Conservation (phyloP, 78 protist species). For the Dictyostelium discoideum region dicty_2.7 NC_007088.5:3884001-3884500, state of each 20-base stretch:
- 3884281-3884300: slow-evolving; percentile 11
- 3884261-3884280: too few relatives aligned
- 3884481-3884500: slow-evolving; percentile 92
- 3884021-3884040: not conserved
- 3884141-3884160: slow-evolving; percentile 84
- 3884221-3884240: slow-evolving; percentile 93
- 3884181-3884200: slow-evolving; percentile 80
- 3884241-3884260: slow-evolving; percentile 61
- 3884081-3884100: slow-evolving; percentile 88
- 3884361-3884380: slow-evolving; percentile 95
- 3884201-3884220: slow-evolving; percentile 71
- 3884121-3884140: slow-evolving; percentile 16
- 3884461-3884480: slow-evolving; percentile 60
- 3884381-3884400: slow-evolving; percentile 95
- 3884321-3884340: slow-evolving; percentile 92
- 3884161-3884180: slow-evolving; percentile 90
- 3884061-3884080: slow-evolving; percentile 89
- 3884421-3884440: slow-evolving; percentile 80
- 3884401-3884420: slow-evolving; percentile 95
- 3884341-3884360: slow-evolving; percentile 91
- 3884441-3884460: slow-evolving; percentile 13
- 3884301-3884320: slow-evolving; percentile 84
- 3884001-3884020: not conserved
- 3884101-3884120: not conserved
- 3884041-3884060: slow-evolving; percentile 86